These are phyloP conservation scores for Fusarium staphyleae DNA, from an alignment of 2,329 filamentous ascomycete species.

Conservation along the genomic window DNA sequence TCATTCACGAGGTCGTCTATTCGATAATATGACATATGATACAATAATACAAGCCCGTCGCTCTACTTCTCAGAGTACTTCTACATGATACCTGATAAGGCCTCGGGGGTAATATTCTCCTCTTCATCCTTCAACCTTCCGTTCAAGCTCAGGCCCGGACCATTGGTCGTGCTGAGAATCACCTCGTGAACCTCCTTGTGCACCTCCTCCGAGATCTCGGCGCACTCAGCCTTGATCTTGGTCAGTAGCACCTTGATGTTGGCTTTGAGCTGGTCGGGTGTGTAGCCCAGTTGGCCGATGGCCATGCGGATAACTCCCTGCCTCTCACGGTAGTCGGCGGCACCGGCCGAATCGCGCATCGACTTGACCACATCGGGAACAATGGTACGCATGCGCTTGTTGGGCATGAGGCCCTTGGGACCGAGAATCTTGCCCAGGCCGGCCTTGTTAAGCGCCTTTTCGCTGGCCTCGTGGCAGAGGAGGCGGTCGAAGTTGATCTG, in stretches of 20 bases:
- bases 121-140: slow-evolving; percentile 74
- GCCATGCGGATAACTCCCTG: slow-evolving; percentile 85
- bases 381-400: slow-evolving; percentile 84
- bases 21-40: slow-evolving; percentile 48
- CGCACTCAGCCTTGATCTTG: slow-evolving; percentile 79
- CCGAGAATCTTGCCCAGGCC: slow-evolving; percentile 82
- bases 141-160: slow-evolving; percentile 85
- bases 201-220: slow-evolving; percentile 66
- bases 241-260: slow-evolving; percentile 83
- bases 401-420: slow-evolving; percentile 92
- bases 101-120: slow-evolving; percentile 60
- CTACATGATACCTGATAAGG: slow-evolving; percentile 64
- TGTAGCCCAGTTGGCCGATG: slow-evolving; percentile 90
- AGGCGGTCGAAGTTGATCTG: slow-evolving; percentile 88
- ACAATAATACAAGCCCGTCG: slow-evolving; percentile 45
- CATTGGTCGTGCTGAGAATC: slow-evolving; percentile 86
- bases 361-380: slow-evolving; percentile 78
- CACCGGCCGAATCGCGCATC: slow-evolving; percentile 83
- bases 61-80: slow-evolving; percentile 13
- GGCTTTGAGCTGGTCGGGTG: slow-evolving; percentile 81
- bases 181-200: slow-evolving; percentile 61
- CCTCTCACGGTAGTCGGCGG: slow-evolving; percentile 85
- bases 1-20: slow-evolving; percentile 30
- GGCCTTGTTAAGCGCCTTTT: slow-evolving; percentile 81
- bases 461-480: slow-evolving; percentile 81